A percentile compares a stretch with the other conserved stretches of the same genome.
Evolutionary conservation across 768 basidiomycete species (phyloP).

Genomic region (Suillus subluteus): DNA sequence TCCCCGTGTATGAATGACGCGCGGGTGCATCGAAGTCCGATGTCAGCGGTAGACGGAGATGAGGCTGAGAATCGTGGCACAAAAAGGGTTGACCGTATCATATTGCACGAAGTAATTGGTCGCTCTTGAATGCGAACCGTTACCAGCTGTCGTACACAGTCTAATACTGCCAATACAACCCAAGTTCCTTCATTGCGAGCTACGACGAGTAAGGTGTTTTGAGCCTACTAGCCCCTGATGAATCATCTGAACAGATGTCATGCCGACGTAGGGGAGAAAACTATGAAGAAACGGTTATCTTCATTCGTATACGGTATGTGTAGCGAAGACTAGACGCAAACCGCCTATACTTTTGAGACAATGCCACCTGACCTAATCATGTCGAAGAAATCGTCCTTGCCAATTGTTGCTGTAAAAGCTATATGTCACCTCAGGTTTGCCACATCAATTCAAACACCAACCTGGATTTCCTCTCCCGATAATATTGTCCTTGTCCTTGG

Average conservation of each 20-base stretch:
- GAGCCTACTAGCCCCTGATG: background rate
- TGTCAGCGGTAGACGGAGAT: background rate
- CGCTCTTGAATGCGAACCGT: background rate
- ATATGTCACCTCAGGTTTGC: constrained; percentile 11
- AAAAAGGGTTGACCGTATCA: background rate
- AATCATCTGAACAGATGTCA: background rate
- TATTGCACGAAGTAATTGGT: background rate
- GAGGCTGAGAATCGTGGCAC: background rate
- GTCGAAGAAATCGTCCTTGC: constrained; percentile 78
- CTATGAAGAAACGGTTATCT: background rate
- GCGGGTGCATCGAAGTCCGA: background rate
- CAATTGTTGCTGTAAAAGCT: constrained; percentile 50
- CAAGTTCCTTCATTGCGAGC: background rate
- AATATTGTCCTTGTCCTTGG: constrained; percentile 56
- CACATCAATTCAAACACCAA: constrained; percentile 33
- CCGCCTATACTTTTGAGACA: constrained; percentile 63
- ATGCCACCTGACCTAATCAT: constrained; percentile 82
- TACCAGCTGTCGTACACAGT: background rate
- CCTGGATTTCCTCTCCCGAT: constrained; percentile 62
- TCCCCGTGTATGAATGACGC: background rate
- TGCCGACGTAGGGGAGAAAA: background rate
- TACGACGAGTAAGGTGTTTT: background rate
- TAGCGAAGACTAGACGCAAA: background rate
- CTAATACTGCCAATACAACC: background rate
- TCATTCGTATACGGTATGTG: background rate